phyloP scores from a whole-genome alignment of 1,139 yeast genomes.

The Yarrowia galli region DNA sequence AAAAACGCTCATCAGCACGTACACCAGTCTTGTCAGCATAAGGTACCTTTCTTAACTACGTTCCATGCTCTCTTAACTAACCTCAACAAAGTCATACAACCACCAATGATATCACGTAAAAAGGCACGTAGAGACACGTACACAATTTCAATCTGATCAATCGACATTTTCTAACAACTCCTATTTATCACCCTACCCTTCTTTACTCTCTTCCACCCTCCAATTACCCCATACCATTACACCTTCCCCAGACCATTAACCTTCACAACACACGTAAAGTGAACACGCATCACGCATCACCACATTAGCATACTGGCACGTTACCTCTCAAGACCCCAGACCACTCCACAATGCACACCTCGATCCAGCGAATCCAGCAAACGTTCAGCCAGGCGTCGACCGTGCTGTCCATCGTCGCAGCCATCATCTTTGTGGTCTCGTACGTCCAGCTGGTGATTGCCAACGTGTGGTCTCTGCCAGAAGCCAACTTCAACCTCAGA shows the following conservation, averaged over 20 bases:
- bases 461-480: conserved; percentile 46
- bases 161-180: background rate
- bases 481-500: conserved; percentile 41
- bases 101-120: too few species aligned
- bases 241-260: conserved; percentile 12
- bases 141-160: too few species aligned
- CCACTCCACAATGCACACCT: conserved; percentile 41
- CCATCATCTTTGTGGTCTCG: conserved; percentile 47
- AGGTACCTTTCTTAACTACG: too few species aligned
- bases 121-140: too few species aligned
- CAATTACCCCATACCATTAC: background rate
- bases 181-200: background rate
- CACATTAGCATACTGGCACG: too few species aligned
- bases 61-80: too few species aligned
- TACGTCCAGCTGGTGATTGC: conserved; percentile 46
- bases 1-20: too few species aligned
- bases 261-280: conserved; percentile 7
- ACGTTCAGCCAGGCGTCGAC: conserved; percentile 48
- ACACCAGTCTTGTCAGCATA: too few species aligned
- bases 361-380: conserved; percentile 46
- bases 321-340: background rate
- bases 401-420: conserved; percentile 46
- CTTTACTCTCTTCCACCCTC: background rate
- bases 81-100: too few species aligned
- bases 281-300: conserved; percentile 25